Evolutionary conservation across 169 alveolate species (phyloP).

Genomic region (Eimeria praecox): DNA sequence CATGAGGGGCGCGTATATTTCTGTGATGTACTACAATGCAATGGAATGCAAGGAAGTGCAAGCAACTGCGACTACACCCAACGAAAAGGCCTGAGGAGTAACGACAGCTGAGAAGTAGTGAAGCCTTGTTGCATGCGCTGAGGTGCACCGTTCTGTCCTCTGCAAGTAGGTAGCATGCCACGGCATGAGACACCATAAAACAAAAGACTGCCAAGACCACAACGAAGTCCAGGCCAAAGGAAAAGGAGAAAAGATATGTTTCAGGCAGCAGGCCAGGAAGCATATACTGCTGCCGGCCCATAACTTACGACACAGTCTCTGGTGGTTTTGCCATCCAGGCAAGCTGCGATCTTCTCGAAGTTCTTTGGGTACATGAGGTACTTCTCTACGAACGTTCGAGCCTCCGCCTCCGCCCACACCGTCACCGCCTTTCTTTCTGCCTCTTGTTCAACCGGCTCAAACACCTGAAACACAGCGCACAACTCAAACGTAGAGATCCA

Average conservation of each 20-base stretch:
- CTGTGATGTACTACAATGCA: background rate
- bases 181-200: background rate
- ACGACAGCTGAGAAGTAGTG: background rate
- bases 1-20: background rate
- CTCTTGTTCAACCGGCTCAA: constrained; percentile 78
- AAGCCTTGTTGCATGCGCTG: background rate
- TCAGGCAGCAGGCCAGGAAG: background rate
- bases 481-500: background rate
- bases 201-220: background rate
- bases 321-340: constrained; percentile 90
- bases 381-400: constrained; percentile 90
- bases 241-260: background rate
- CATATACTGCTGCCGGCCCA: background rate
- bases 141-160: background rate
- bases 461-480: constrained; percentile 69
- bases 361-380: constrained; percentile 93
- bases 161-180: background rate
- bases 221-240: background rate
- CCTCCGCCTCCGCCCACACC: constrained; percentile 91
- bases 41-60: background rate
- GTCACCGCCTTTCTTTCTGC: constrained; percentile 83
- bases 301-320: constrained; percentile 90
- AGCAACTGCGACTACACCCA: background rate
- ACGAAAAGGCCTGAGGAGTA: background rate
- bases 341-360: constrained; percentile 92